A percentile compares a stretch with the other conserved stretches of the same genome.
phyloP scores from a whole-genome alignment of 75 land plant genomes.

The Pinus tabuliformis region DNA sequence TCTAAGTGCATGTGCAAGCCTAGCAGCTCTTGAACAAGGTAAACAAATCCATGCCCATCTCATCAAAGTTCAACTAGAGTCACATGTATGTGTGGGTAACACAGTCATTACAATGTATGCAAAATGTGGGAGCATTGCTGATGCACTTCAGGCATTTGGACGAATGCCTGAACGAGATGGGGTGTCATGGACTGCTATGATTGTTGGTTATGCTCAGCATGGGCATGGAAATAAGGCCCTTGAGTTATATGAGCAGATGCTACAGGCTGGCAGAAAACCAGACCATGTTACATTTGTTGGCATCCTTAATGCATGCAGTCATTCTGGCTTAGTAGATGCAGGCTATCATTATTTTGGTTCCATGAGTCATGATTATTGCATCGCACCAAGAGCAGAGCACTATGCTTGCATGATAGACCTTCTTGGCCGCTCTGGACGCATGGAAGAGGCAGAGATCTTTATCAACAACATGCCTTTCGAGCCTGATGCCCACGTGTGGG shows the following conservation, averaged over 20 bases:
- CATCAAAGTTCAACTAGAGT: constrained; percentile 15
- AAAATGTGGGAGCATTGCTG: constrained; percentile 41
- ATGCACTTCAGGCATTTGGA: constrained; percentile 24
- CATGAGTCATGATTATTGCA: constrained; percentile 27
- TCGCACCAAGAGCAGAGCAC: constrained; percentile 35
- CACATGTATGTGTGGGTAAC: constrained; percentile 28
- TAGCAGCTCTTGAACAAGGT: constrained; percentile 28
- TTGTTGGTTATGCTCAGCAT: constrained; percentile 44
- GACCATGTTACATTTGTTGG: constrained; percentile 42
- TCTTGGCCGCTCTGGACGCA: constrained; percentile 3
- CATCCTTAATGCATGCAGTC: constrained; percentile 40
- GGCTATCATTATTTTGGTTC: constrained; percentile 26
- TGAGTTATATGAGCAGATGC: constrained; percentile 38
- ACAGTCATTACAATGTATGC: constrained; percentile 50
- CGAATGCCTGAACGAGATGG: constrained; percentile 28
- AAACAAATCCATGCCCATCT: constrained; percentile 28
- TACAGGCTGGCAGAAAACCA: constrained; percentile 24
- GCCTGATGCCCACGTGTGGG: constrained; percentile 3
- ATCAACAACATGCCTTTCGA: constrained; percentile 6
- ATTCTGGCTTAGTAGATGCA: constrained; percentile 32
- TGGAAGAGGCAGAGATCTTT: constrained; percentile 10
- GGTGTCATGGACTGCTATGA: constrained; percentile 56
- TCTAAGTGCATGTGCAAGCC: constrained; percentile 28
- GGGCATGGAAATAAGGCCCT: constrained; percentile 35
- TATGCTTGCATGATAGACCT: constrained; percentile 43